Conservation (phyloP, 106 monocot genomes). For the Dendrobium chrysotoxum region DNA sequence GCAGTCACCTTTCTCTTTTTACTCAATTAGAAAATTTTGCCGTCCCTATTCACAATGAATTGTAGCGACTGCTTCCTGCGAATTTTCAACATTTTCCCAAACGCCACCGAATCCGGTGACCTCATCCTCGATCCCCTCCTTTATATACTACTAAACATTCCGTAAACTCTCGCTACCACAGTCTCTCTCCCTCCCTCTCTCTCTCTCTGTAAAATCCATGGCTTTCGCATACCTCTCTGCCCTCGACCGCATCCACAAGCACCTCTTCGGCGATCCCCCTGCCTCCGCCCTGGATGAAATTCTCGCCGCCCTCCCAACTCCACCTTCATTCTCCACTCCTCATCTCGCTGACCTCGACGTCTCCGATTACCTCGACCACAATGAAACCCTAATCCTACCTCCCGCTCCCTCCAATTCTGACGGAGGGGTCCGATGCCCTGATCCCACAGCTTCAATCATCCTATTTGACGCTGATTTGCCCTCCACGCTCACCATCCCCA, state of each 20-base stretch:
- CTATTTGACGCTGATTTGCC: too few species aligned
- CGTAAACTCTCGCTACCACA: too few species aligned
- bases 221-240: not conserved
- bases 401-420: not conserved
- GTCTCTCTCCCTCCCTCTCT: not conserved
- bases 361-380: not conserved
- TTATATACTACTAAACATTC: too few species aligned
- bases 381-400: not conserved
- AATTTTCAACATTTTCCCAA: too few species aligned
- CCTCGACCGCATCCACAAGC: conserved; percentile 28
- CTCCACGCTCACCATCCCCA: too few species aligned
- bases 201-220: not conserved
- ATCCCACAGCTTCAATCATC: too few species aligned
- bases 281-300: too few species aligned
- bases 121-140: not conserved
- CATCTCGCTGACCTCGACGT: not conserved
- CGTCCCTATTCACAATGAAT: too few species aligned
- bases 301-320: not conserved
- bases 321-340: not conserved
- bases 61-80: too few species aligned
- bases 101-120: too few species aligned
- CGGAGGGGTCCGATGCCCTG: not conserved
- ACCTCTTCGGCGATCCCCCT: conserved; percentile 16
- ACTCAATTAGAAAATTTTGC: too few species aligned
- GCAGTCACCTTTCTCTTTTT: too few species aligned